A percentile compares a stretch with the other conserved stretches of the same genome.
These are phyloP conservation scores for Diplosphaera chodatii DNA, from an alignment of 139 green algal genomes.

Conservation along the genomic window DNA sequence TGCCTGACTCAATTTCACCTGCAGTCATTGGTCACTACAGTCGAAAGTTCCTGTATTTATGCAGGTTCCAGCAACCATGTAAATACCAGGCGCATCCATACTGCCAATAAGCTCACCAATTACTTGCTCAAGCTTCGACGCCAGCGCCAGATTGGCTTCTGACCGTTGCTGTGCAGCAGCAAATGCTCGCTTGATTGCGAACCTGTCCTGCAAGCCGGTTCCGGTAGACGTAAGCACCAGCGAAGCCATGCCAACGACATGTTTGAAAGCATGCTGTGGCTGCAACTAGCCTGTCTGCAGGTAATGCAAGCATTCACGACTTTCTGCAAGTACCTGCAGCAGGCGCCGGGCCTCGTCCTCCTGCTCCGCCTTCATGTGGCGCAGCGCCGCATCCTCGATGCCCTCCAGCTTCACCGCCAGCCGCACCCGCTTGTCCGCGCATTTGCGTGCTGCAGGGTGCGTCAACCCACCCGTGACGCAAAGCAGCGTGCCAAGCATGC, in stretches of 20 bases:
- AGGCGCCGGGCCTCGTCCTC: neutral
- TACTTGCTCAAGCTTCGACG: conserved; percentile 9
- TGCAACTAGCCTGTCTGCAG: too few relatives aligned
- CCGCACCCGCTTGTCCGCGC: neutral
- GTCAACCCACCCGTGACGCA: too few relatives aligned
- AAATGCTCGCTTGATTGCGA: conserved; percentile 1
- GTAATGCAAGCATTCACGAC: too few relatives aligned
- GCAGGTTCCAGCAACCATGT: too few relatives aligned
- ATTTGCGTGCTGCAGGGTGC: neutral
- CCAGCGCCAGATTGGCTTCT: conserved; percentile 3
- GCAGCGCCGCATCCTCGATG: neutral
- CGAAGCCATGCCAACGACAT: too few relatives aligned
- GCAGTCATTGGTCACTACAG: too few relatives aligned
- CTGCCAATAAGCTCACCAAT: conserved; percentile 6
- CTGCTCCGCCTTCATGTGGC: neutral
- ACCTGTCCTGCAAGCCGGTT: conserved; percentile 13
- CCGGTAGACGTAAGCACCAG: too few relatives aligned
- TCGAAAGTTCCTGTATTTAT: too few relatives aligned
- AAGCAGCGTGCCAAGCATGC: too few relatives aligned
- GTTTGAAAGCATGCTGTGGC: too few relatives aligned
- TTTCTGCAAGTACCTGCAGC: neutral
- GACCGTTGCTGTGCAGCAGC: neutral
- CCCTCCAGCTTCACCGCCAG: neutral
- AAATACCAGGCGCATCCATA: too few relatives aligned
- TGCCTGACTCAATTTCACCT: too few relatives aligned